phyloP scores from a whole-genome alignment of 768 basidiomycete genomes.

The Mycena vulgaris region DNA sequence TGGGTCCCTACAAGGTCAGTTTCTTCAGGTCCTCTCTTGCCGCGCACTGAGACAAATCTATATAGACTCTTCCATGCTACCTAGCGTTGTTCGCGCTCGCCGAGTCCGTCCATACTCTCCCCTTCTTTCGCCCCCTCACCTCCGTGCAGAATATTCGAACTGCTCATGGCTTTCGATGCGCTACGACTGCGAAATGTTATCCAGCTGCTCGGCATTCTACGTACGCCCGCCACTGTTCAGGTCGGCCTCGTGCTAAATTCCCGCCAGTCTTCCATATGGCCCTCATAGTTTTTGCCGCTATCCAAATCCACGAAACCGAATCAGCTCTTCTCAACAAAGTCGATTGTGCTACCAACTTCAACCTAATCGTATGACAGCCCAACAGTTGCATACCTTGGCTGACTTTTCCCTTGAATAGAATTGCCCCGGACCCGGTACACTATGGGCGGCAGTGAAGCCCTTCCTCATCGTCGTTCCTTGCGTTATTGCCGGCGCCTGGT shows the following conservation, averaged over 20 bases:
- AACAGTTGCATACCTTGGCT: neutral
- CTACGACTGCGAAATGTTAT: conserved; percentile 83
- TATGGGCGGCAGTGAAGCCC: conserved; percentile 74
- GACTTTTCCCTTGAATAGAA: conserved; percentile 51
- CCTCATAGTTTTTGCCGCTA: conserved; percentile 79
- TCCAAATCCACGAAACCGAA: conserved; percentile 85
- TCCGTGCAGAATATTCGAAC: conserved; percentile 76
- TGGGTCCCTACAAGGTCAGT: conserved; percentile 68
- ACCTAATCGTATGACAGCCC: conserved; percentile 58
- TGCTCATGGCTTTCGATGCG: conserved; percentile 89
- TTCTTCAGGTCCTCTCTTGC: conserved; percentile 4
- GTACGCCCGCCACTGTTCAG: conserved; percentile 53
- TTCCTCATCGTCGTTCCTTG: conserved; percentile 83
- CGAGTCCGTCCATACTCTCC: conserved; percentile 65
- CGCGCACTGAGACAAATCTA: conserved; percentile 34
- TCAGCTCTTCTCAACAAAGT: conserved; percentile 64
- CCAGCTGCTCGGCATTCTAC: conserved; percentile 80
- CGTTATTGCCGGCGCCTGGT: conserved; percentile 77
- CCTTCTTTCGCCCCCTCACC: neutral
- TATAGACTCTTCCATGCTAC: conserved; percentile 86
- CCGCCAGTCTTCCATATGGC: conserved; percentile 79
- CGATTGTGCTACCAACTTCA: conserved; percentile 52
- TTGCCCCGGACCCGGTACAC: conserved; percentile 64
- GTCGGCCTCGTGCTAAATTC: neutral
- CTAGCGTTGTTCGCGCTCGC: conserved; percentile 87